Base-by-base conservation (phyloP, 2,329 filamentous ascomycete species). In the Pyrenochaeta sp. region DNA sequence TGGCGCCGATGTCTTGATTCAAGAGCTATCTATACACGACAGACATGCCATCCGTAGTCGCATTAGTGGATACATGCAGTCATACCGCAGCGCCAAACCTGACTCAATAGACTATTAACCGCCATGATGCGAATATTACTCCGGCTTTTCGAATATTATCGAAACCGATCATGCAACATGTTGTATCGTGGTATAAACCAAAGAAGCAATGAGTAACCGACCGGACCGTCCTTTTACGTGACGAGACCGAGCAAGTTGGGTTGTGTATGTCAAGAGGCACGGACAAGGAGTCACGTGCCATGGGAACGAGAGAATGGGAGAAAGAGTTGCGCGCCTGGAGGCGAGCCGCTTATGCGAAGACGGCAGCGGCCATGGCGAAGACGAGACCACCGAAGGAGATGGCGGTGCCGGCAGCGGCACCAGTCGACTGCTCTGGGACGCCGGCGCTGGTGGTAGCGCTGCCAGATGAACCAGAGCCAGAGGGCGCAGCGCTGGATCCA, bases 351-450 rank as follows among this genome's bases (percentile, higher is more conserved):
- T 71, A 76, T 59, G 69, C 72, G 53, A 76, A 59, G 61, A 73
- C 49, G 48, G 69, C 64, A 52, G 68, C 73, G 56, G 62, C 66
- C 40, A 69, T 54, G 54, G 72, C 72, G 49, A 73, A 28, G 52
- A 65, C 66, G 25, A 75, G 54, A 25, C 65, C 67, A 40, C 72
- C 72, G 61, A 75, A 59, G 34, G 72, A 73, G 65, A 66, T 64
- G 50, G 71, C 57, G 66, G 68, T 73, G 65, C 52, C 58, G 7
- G 59, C 40, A 36, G 73, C 73, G 15, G 65, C 73, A 58, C 69
- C 71, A 27, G 24, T 24, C 12, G 62, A 65, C 10, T 59, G 50
- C 56, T 64, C 49, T 8, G 71, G 62, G 37, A 59, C 32, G 2
- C 50, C 43, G 9, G 55, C 47, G 54, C 49, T 56, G 19, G 53